Evolutionary conservation across 441 rosid genomes (phyloP).

Genomic region (Cnidoscolus chayamansa): DNA sequence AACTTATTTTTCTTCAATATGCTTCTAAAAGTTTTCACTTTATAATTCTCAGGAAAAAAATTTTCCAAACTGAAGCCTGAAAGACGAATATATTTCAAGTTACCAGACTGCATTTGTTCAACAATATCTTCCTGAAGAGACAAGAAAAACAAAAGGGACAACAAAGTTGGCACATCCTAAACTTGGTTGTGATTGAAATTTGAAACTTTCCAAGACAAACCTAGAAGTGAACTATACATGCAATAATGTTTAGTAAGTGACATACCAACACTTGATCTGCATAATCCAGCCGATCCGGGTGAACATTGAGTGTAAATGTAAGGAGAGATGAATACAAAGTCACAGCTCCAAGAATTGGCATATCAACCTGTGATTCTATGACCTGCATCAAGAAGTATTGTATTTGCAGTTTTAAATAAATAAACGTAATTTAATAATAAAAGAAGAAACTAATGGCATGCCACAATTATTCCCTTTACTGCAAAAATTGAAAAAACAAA

Average conservation of each 20-base stretch:
- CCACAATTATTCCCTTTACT: no score
- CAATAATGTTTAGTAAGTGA: slow-evolving; percentile 21
- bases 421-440: no score
- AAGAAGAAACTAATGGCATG: no score
- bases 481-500: slow-evolving; percentile 4
- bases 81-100: not conserved
- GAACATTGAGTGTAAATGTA: slow-evolving; percentile 92
- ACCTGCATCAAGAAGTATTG: slow-evolving; percentile 49
- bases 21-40: not conserved
- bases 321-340: slow-evolving; percentile 95
- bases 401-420: not conserved
- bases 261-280: slow-evolving; percentile 98
- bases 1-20: not conserved
- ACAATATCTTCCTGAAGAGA: not conserved
- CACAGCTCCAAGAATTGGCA: slow-evolving; percentile 91
- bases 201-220: not conserved
- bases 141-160: not conserved
- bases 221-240: not conserved
- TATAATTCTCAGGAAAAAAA: not conserved
- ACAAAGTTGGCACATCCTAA: not conserved
- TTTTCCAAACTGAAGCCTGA: not conserved
- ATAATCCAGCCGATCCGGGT: slow-evolving; percentile 96
- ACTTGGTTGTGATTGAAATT: not conserved
- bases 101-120: not conserved
- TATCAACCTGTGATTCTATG: slow-evolving; percentile 90